These are phyloP conservation scores for Cardiospermum halicacabum DNA, from an alignment of 345 rosid species.

Conservation along the genomic window DNA sequence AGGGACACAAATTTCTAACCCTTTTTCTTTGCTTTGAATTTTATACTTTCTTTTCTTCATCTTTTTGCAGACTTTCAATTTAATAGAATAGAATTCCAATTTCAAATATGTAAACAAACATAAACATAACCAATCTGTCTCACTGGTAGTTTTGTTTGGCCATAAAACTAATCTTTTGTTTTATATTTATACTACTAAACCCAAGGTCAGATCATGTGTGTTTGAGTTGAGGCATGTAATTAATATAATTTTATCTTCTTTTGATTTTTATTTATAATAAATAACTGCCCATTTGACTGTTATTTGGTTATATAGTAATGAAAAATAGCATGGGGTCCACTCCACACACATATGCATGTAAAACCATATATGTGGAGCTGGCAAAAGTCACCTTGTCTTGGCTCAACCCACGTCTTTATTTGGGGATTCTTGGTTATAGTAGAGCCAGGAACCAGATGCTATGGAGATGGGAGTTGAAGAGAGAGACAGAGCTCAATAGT, in stretches of 20 bases:
- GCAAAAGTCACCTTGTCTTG: constrained; percentile 17
- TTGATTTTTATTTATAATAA: too few species aligned
- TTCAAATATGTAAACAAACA: too few species aligned
- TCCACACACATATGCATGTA: background rate
- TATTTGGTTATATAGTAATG: too few species aligned
- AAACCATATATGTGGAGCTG: constrained; percentile 14
- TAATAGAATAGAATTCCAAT: too few species aligned
- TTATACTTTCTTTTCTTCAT: constrained; percentile 14
- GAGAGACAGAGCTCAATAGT: constrained; percentile 3
- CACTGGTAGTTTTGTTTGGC: constrained; percentile 30
- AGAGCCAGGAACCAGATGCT: constrained; percentile 13
- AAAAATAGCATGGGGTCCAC: too few species aligned
- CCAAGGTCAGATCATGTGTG: constrained; percentile 30
- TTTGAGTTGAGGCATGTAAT: constrained; percentile 3
- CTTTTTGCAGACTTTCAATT: constrained; percentile 33
- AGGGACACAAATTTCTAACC: constrained; percentile 43
- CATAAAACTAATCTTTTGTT: constrained; percentile 14
- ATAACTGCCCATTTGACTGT: constrained; percentile 24
- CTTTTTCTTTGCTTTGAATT: constrained; percentile 21
- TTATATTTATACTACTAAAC: constrained; percentile 14
- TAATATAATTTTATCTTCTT: constrained; percentile 7
- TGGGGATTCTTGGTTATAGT: constrained; percentile 16
- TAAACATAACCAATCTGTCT: constrained; percentile 25
- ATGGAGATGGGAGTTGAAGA: background rate
- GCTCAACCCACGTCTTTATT: constrained; percentile 21